Evolutionary conservation across 139 green algal species (phyloP).

Genomic region (Spirogloea muscicola): DNA sequence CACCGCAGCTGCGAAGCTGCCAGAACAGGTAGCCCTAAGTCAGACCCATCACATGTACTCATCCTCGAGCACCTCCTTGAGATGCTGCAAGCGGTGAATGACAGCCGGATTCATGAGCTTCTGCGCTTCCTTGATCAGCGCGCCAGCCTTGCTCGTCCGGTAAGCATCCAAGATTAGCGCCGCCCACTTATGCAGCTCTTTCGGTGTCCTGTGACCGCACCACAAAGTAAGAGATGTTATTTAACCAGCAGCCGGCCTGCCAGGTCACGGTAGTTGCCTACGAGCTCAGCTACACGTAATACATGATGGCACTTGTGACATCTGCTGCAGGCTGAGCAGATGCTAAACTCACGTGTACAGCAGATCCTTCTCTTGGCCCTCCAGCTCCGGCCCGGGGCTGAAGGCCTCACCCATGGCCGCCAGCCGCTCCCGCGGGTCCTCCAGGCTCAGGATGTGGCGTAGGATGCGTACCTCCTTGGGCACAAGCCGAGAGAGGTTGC

Average conservation of each 20-base stretch:
- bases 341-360: constrained; percentile 39
- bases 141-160: background rate
- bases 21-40: no score
- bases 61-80: constrained; percentile 28
- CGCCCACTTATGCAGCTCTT: constrained; percentile 11
- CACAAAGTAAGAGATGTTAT: no score
- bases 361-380: constrained; percentile 17
- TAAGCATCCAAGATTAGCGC: constrained; percentile 27
- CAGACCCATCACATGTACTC: constrained; percentile 46
- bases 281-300: no score
- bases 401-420: constrained; percentile 66
- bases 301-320: no score
- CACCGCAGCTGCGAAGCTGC: no score
- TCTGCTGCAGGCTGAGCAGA: no score
- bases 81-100: constrained; percentile 24
- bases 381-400: constrained; percentile 33
- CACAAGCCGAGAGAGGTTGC: constrained; percentile 51
- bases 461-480: constrained; percentile 82
- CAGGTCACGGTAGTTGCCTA: no score
- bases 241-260: no score
- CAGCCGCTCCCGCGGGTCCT: constrained; percentile 51
- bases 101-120: constrained; percentile 38
- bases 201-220: constrained; percentile 18
- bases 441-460: constrained; percentile 65
- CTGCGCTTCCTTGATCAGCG: constrained; percentile 29